These are phyloP conservation scores for Aspergillus spinulosporus DNA, from an alignment of 2,329 filamentous ascomycete genomes.

Conservation along the genomic window DNA sequence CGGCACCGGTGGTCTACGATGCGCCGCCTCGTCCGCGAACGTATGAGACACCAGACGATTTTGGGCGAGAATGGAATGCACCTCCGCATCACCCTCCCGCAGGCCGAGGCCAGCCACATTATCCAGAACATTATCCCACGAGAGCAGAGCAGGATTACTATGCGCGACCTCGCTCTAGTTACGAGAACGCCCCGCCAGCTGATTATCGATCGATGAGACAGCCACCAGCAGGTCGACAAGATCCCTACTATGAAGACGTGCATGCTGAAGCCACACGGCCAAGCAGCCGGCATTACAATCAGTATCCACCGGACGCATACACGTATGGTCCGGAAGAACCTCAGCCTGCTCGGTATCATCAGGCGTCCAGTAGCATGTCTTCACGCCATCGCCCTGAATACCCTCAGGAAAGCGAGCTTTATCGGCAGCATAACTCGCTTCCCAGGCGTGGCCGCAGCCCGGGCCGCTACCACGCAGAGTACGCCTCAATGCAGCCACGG, in stretches of 20 bases:
- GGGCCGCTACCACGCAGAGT: slow-evolving; percentile 37
- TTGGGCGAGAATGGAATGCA: slow-evolving; percentile 30
- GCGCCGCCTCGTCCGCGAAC: slow-evolving; percentile 29
- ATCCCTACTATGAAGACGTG: slow-evolving; percentile 20
- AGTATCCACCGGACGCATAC: slow-evolving; percentile 29
- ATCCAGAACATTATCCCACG: slow-evolving; percentile 26
- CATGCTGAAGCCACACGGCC: slow-evolving; percentile 17
- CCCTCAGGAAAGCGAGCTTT: slow-evolving; percentile 19
- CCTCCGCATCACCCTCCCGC: slow-evolving; percentile 20
- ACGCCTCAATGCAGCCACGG: slow-evolving; percentile 49
- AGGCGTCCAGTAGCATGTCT: slow-evolving; percentile 19
- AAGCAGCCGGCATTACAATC: slow-evolving; percentile 20
- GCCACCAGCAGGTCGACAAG: slow-evolving; percentile 18
- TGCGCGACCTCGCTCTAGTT: slow-evolving; percentile 28
- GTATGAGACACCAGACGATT: slow-evolving; percentile 36
- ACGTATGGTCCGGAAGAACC: slow-evolving; percentile 24
- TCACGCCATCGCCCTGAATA: slow-evolving; percentile 25
- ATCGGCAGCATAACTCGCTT: slow-evolving; percentile 32
- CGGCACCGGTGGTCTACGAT: slow-evolving; percentile 49
- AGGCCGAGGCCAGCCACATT: slow-evolving; percentile 21
- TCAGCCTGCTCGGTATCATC: slow-evolving; percentile 6
- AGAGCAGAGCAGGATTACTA: slow-evolving; percentile 12
- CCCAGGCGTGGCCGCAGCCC: slow-evolving; percentile 21
- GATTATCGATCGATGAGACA: slow-evolving; percentile 27
- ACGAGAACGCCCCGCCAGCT: slow-evolving; percentile 25